phyloP scores from a whole-genome alignment of 768 basidiomycete species.

The Trametopsis cervina region DNA sequence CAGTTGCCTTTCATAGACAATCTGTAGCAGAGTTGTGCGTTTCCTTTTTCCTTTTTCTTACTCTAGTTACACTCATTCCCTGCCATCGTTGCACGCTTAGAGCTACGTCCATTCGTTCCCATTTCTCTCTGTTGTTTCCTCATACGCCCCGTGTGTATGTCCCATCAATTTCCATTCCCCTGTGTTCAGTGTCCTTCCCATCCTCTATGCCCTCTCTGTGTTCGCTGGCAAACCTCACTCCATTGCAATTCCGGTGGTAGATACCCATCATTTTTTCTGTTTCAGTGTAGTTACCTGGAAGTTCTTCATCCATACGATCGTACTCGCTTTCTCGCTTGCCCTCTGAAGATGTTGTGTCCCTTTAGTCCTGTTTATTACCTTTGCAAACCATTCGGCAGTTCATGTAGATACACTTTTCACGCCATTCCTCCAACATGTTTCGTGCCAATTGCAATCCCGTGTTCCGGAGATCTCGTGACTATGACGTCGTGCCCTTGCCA shows the following conservation, averaged over 20 bases:
- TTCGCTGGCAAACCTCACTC: not conserved
- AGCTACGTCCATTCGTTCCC: conserved; percentile 10
- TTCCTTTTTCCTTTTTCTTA: not conserved
- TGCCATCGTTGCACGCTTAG: conserved; percentile 2
- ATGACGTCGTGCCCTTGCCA: conserved; percentile 4
- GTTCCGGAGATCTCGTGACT: too few species aligned
- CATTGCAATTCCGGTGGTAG: too few species aligned
- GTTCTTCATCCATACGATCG: too few species aligned
- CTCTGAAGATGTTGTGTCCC: not conserved
- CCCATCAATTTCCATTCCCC: not conserved
- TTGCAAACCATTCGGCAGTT: not conserved
- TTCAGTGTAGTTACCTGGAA: not conserved
- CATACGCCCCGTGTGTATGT: too few species aligned
- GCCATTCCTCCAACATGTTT: not conserved
- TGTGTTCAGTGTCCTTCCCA: not conserved
- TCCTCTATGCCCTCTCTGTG: not conserved
- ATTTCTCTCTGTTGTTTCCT: too few species aligned
- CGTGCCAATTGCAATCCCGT: too few species aligned
- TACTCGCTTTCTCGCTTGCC: not conserved
- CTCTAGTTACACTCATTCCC: not conserved
- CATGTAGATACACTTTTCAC: conserved; percentile 6
- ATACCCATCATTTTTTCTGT: not conserved
- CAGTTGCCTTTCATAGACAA: conserved; percentile 1
- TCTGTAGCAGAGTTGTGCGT: too few species aligned
- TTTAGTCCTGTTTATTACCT: conserved; percentile 5